A percentile compares a stretch with the other conserved stretches of the same genome.
These are phyloP conservation scores for Fusarium piperis DNA, from an alignment of 2,329 filamentous ascomycete species.

Conservation along the genomic window DNA sequence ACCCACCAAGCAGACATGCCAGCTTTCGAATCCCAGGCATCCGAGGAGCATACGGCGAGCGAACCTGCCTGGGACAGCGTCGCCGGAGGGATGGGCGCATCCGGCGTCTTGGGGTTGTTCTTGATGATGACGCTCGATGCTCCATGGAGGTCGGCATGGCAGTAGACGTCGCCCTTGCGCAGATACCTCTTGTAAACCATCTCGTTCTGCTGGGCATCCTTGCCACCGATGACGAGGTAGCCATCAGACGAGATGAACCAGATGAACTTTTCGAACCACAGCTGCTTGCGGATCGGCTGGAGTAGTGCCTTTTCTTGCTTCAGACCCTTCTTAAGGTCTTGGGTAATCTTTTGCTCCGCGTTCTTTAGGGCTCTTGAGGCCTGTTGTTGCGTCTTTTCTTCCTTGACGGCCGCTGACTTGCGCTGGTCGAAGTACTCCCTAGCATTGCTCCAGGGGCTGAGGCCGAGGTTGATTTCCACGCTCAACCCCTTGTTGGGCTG, in stretches of 20 bases:
- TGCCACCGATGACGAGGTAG: slow-evolving; percentile 89
- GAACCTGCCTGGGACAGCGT: slow-evolving; percentile 91
- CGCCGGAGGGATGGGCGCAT: slow-evolving; percentile 89
- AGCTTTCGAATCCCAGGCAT: slow-evolving; percentile 95
- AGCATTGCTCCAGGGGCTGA: slow-evolving; percentile 90
- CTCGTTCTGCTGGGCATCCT: slow-evolving; percentile 90
- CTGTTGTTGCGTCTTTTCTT: slow-evolving; percentile 85
- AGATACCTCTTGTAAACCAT: slow-evolving; percentile 89
- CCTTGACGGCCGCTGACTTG: slow-evolving; percentile 83
- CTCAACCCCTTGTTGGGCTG: slow-evolving; percentile 65
- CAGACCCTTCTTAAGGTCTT: slow-evolving; percentile 85
- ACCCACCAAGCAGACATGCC: slow-evolving; percentile 98
- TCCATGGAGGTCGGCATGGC: slow-evolving; percentile 88
- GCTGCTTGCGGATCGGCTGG: slow-evolving; percentile 80
- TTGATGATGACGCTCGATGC: slow-evolving; percentile 90
- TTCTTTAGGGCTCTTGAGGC: slow-evolving; percentile 86
- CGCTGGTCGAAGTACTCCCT: slow-evolving; percentile 92
- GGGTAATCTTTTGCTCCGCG: slow-evolving; percentile 86
- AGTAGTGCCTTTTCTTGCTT: slow-evolving; percentile 93
- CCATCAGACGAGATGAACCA: slow-evolving; percentile 97
- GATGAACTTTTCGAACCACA: slow-evolving; percentile 98
- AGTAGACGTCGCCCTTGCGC: slow-evolving; percentile 89
- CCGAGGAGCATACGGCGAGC: slow-evolving; percentile 84
- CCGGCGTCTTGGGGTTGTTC: slow-evolving; percentile 79
- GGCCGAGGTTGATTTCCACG: slow-evolving; percentile 84